These are phyloP conservation scores for Chlorella sp. DNA, from an alignment of 139 green algal genomes.

Conservation along the genomic window DNA sequence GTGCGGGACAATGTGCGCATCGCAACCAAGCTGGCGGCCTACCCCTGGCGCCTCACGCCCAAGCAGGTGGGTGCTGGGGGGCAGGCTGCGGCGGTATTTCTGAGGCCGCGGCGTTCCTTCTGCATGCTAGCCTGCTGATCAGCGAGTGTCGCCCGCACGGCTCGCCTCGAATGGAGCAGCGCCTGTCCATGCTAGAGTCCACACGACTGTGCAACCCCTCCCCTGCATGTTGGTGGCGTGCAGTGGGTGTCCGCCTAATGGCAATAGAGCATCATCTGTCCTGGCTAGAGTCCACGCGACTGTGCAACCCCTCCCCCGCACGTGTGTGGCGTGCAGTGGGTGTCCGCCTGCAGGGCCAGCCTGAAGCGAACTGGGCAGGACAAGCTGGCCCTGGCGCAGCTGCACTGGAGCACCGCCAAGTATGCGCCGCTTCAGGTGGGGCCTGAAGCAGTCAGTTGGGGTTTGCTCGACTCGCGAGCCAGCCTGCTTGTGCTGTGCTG, in stretches of 20 bases:
- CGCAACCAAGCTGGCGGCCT: slow-evolving; percentile 86
- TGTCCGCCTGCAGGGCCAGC: slow-evolving; percentile 58
- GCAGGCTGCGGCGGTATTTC: not conserved
- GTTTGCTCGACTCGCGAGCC: no score
- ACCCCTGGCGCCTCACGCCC: slow-evolving; percentile 86
- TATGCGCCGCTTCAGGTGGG: slow-evolving; percentile 80
- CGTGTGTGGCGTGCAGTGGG: slow-evolving; percentile 61
- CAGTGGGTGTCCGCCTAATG: slow-evolving; percentile 80
- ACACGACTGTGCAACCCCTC: not conserved
- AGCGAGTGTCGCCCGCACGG: no score
- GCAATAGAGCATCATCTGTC: not conserved
- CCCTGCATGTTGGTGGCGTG: not conserved
- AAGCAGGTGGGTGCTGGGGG: slow-evolving; percentile 54
- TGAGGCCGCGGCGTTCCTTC: not conserved
- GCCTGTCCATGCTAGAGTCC: not conserved
- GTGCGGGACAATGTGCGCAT: slow-evolving; percentile 57
- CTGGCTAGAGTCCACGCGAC: not conserved
- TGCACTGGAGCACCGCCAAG: slow-evolving; percentile 90
- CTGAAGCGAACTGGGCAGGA: slow-evolving; percentile 68
- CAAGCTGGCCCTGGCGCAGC: slow-evolving; percentile 78
- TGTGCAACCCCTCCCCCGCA: not conserved
- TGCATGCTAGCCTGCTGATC: not conserved
- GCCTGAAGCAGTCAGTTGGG: no score
- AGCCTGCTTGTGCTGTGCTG: no score
- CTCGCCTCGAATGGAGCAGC: no score